Conservation (phyloP, 129 eudicot genomes). For the Lactuca saligna region DNA sequence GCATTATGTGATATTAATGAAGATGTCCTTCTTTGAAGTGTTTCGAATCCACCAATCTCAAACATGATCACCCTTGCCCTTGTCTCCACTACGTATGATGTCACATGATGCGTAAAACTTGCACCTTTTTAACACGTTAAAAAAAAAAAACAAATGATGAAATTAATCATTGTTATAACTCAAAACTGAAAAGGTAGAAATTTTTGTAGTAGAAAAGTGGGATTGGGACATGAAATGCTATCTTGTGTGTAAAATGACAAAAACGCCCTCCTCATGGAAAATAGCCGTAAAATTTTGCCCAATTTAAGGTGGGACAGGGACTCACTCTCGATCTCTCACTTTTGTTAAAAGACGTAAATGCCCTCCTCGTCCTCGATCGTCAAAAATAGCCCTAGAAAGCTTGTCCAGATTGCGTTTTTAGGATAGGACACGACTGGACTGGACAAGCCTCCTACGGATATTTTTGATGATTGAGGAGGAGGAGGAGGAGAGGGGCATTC, state of each 20-base stretch:
- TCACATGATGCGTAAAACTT: slow-evolving; percentile 61
- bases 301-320: not conserved
- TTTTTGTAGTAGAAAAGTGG: no score
- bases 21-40: slow-evolving; percentile 63
- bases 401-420: not conserved
- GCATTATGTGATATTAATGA: slow-evolving; percentile 47
- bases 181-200: not conserved
- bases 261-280: no score
- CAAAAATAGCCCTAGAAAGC: not conserved
- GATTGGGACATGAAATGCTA: no score
- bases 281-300: no score
- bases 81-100: slow-evolving; percentile 67
- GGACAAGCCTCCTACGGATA: not conserved
- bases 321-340: not conserved
- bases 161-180: not conserved
- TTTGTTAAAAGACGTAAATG: not conserved
- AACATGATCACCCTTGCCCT: slow-evolving; percentile 69
- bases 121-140: slow-evolving; percentile 19
- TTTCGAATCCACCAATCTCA: slow-evolving; percentile 62
- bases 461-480: not conserved
- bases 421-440: not conserved
- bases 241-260: no score
- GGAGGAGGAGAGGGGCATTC: not conserved
- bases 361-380: not conserved
- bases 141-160: not conserved